phyloP scores from a whole-genome alignment of 495 filamentous ascomycete genomes.

The Penicillium salamii region DNA sequence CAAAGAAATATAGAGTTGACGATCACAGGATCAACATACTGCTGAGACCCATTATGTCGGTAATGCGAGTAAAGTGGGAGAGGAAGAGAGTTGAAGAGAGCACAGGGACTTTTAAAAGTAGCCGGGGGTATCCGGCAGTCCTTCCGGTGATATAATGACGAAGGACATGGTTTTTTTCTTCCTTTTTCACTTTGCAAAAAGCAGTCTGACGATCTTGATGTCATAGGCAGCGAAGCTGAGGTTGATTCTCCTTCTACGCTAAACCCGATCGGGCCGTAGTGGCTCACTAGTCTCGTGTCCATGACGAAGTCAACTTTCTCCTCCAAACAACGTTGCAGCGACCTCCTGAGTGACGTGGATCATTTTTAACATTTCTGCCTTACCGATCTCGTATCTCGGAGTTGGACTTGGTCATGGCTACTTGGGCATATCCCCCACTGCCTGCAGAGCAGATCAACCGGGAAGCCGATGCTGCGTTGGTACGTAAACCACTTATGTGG shows the following conservation, averaged over 20 bases:
- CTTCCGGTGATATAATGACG: background rate
- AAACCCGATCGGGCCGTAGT: too few species aligned
- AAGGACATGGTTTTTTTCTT: background rate
- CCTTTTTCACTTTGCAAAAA: background rate
- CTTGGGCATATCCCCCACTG: conserved; percentile 74
- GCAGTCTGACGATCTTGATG: too few species aligned
- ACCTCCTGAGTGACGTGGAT: background rate
- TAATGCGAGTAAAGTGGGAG: background rate
- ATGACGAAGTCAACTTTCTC: too few species aligned
- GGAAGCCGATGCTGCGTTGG: conserved; percentile 66
- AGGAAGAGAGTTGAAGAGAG: background rate
- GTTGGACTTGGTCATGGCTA: conserved; percentile 56
- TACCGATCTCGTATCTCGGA: too few species aligned
- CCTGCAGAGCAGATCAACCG: conserved; percentile 58
- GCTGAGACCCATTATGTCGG: conserved; percentile 29
- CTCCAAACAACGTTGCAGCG: conserved; percentile 3
- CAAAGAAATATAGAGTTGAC: conserved; percentile 2
- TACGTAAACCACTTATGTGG: conserved; percentile 35
- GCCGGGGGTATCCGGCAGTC: conserved; percentile 16
- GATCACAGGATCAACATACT: conserved; percentile 22
- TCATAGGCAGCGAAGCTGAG: too few species aligned
- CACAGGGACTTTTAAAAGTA: conserved; percentile 4
- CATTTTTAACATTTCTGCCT: too few species aligned
- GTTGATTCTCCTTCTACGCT: too few species aligned
- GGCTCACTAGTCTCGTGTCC: too few species aligned